phyloP scores from a whole-genome alignment of 2,329 filamentous ascomycete species.

The Diaporthe citrichinensis region DNA sequence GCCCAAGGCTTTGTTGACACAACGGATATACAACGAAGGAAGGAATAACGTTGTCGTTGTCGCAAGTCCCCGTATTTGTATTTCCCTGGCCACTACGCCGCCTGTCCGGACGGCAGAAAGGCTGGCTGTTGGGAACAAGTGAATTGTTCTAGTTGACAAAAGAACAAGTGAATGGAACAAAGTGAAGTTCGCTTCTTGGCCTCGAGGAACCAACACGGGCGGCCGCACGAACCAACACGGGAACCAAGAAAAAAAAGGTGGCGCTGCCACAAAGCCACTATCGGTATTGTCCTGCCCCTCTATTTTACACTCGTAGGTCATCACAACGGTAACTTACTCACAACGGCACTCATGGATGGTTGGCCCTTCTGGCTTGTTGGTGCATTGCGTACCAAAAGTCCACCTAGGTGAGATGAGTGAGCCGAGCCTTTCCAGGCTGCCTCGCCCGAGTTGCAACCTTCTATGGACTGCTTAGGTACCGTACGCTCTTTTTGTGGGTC shows the following conservation, averaged over 20 bases:
- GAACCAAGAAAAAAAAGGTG: background rate
- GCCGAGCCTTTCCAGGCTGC: background rate
- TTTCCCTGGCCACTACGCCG: background rate
- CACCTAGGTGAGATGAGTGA: background rate
- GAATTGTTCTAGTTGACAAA: background rate
- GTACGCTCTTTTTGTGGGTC: background rate
- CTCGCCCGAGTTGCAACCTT: background rate
- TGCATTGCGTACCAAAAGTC: background rate
- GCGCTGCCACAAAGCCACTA: background rate
- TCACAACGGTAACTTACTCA: no score
- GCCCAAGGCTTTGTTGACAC: background rate
- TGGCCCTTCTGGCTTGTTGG: background rate
- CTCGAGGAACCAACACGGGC: background rate
- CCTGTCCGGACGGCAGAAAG: background rate
- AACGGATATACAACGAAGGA: background rate
- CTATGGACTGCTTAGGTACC: background rate
- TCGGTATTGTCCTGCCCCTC: background rate
- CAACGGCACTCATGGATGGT: background rate
- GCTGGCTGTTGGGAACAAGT: background rate
- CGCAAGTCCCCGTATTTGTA: background rate
- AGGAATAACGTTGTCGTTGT: background rate
- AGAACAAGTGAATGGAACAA: background rate
- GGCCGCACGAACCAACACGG: background rate
- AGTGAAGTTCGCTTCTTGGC: background rate
- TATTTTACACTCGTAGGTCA: background rate